Evolutionary conservation across 257 asterid genomes (phyloP), one percentile per base, ranked within the genome.

Genomic region (Ehretia macrophylla): DNA sequence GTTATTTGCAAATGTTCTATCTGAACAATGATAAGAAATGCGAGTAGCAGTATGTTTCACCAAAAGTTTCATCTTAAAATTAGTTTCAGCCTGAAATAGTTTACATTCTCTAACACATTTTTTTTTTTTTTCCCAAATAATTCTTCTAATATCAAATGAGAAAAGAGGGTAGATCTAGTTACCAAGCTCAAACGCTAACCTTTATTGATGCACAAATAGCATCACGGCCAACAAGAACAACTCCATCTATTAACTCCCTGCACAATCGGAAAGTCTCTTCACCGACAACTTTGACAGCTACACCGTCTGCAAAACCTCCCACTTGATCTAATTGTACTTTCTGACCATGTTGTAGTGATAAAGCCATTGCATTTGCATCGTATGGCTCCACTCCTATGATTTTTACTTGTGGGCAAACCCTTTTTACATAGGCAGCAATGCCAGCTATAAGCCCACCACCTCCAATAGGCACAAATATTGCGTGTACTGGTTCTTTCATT

Each of bases 371-470:
- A 78, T 93, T 93, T 35, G 97, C 99, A 71, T 92, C 96, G 54
- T 67, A 68, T 38, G 99, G 97, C 68, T 92, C 97, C 50, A 92
- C 99, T 22, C 99, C 97, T 32, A 88, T 88, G 56, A 92, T 77
- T 60, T 88, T 92, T 55, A 86, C 90, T 42, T 86, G 78, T 23
- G 99, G 97, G 27, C 81, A 68, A 56, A 92, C 97, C 79, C 90
- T 86, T 70, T 88, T 92, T 51, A 92, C 82, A 39, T 83, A 92
- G 48, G 97, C 94, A 73, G 99, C 96, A 66, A 93, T 86, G 19
- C 97, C 97, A 18, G 99, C 99, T 62, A 93, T 84, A 55, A 93
- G 95, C 20, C 99, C 99, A 53, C 99, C 99, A 23, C 99, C 99
- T 32, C 99, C 97, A 35, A 86, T 83, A 14, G 97, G 99, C 58